Evolutionary conservation across 192 early-diverging fungal genomes (phyloP).

Genomic region (Entomortierella parvispora): DNA sequence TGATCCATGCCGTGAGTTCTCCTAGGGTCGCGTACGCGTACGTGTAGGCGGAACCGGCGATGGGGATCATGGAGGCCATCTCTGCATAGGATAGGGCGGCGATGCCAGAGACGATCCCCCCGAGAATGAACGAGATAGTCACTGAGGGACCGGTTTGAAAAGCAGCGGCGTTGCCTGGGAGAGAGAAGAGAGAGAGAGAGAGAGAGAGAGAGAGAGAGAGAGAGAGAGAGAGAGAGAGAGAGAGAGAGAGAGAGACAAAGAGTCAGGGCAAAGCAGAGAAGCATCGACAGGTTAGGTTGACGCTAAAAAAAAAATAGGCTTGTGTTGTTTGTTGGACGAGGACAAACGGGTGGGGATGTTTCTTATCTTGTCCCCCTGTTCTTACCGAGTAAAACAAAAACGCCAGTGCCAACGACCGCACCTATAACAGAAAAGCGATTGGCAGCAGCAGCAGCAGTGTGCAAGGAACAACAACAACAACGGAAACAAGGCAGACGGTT

Average conservation of each 20-base stretch:
- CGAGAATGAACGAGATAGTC: constrained; percentile 82
- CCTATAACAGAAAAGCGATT: constrained; percentile 11
- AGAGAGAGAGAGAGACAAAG: no score
- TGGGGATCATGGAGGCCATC: constrained; percentile 86
- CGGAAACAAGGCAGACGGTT: neutral
- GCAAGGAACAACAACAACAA: neutral
- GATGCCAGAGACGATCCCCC: constrained; percentile 76
- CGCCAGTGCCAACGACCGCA: constrained; percentile 48
- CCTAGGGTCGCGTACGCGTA: constrained; percentile 89
- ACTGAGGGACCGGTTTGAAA: constrained; percentile 86
- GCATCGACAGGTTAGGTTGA: no score
- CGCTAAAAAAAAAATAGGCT: neutral
- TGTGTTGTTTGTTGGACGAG: neutral
- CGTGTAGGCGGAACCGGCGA: constrained; percentile 89
- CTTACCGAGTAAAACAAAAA: constrained; percentile 47
- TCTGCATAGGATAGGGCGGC: constrained; percentile 89
- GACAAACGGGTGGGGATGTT: neutral
- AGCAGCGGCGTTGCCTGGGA: constrained; percentile 72
- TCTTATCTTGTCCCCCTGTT: neutral
- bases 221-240: no score
- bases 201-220: neutral
- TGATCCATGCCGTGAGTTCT: constrained; percentile 89
- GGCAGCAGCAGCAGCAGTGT: neutral
- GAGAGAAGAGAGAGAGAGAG: neutral
- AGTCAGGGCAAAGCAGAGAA: no score